Evolutionary conservation across 2,329 filamentous ascomycete genomes (phyloP), one percentile per base, ranked within the genome.

Genomic region (Penicillium sp.): DNA sequence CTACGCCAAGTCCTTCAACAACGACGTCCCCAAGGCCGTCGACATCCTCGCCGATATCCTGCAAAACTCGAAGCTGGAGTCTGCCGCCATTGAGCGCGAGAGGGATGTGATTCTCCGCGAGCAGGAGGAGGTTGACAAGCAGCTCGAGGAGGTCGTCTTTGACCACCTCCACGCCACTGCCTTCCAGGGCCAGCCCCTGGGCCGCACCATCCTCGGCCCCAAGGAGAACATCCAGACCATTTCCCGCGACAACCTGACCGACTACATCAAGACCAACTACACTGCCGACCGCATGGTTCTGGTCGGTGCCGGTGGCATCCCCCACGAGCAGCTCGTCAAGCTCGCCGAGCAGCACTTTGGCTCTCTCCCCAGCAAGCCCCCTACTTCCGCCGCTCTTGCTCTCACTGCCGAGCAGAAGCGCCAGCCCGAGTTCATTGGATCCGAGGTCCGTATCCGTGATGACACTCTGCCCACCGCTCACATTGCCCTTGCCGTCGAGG

Each of bases 201-300:
- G 95, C 81, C 93, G 95, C 79, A 99, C 95, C 72, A 99, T 99
- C 79, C 88, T 99, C 68, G 95, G 95, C 71, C 95, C 95, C 71
- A 93, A 93, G 83, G 89, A 99, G 86, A 99, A 99, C 87, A 99
- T 99, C 81, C 88, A 93, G 80, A 93, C 90, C 81, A 99, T 99
- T 83, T 90, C 91, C 81, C 90, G 93, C 75, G 88, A 92, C 74
- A 94, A 99, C 82, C 87, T 99, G 71, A 84, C 86, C 80, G 91
- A 91, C 85, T 99, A 99, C 85, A 98, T 99, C 87, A 97, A 96
- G 87, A 95, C 88, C 84, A 99, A 99, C 88, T 99, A 99, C 87
- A 97, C 93, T 62, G 94, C 95, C 69, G 95, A 99, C 84, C 93
- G 96, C 81, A 99, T 99, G 94, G 94, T 99, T 69, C 90, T 99